These are phyloP conservation scores for Diplodia corticola DNA, from an alignment of 2,329 filamentous ascomycete genomes.

Conservation along the genomic window DNA sequence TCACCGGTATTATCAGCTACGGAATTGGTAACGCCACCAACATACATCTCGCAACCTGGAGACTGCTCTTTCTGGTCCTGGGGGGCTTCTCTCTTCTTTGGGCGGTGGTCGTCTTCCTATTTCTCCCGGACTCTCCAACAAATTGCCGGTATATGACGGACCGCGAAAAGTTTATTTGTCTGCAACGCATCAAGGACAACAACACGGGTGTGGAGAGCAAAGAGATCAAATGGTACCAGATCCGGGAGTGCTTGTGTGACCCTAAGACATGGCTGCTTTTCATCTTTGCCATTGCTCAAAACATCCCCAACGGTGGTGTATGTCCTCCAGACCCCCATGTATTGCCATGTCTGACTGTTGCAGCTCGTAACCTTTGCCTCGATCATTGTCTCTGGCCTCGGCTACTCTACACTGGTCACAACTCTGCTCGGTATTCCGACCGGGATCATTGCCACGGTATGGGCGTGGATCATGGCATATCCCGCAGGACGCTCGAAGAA, in stretches of 20 bases:
- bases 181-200: slow-evolving; percentile 8
- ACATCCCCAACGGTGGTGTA: slow-evolving; percentile 44
- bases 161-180: slow-evolving; percentile 17
- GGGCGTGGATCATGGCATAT: slow-evolving; percentile 35
- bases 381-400: slow-evolving; percentile 43
- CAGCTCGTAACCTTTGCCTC: slow-evolving; percentile 40
- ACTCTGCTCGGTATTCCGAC: slow-evolving; percentile 42
- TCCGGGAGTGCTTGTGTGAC: slow-evolving; percentile 36
- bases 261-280: slow-evolving; percentile 39
- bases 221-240: slow-evolving; percentile 34
- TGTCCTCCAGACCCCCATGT: neutral
- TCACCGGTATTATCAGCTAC: slow-evolving; percentile 11
- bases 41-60: slow-evolving; percentile 19
- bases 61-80: slow-evolving; percentile 23
- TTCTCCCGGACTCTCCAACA: slow-evolving; percentile 28
- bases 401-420: slow-evolving; percentile 38
- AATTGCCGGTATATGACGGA: slow-evolving; percentile 27
- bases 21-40: slow-evolving; percentile 7
- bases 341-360: neutral
- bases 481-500: slow-evolving; percentile 35
- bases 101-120: slow-evolving; percentile 24
- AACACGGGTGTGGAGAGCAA: slow-evolving; percentile 26
- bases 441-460: slow-evolving; percentile 36
- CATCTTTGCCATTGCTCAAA: slow-evolving; percentile 36
- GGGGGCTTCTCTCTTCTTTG: slow-evolving; percentile 26